Percentiles rank a stretch among this genome's conserved stretches.
These are phyloP conservation scores for Globisporangium viniferum DNA, from an alignment of 352 stramenopile species.

Conservation along the genomic window DNA sequence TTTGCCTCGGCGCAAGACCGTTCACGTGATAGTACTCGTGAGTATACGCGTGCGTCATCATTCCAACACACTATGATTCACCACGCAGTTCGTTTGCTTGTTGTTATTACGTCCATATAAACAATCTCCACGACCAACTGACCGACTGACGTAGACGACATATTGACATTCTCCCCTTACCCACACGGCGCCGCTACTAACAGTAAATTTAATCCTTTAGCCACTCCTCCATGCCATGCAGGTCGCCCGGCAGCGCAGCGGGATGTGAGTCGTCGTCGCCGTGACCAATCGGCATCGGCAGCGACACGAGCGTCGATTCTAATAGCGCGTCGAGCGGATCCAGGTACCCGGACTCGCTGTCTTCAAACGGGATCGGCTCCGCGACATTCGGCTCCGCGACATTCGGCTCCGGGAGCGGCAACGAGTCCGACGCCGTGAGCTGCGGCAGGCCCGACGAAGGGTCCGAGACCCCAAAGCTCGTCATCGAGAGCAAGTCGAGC, in stretches of 20 bases:
- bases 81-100: neutral
- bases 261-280: slow-evolving; percentile 38
- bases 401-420: slow-evolving; percentile 6
- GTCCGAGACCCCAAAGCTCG: slow-evolving; percentile 38
- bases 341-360: slow-evolving; percentile 30
- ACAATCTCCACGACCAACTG: neutral
- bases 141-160: neutral
- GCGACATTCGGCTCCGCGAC: slow-evolving; percentile 3
- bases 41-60: neutral
- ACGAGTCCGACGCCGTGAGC: slow-evolving; percentile 4
- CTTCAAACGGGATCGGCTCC: slow-evolving; percentile 45
- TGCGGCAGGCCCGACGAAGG: slow-evolving; percentile 17
- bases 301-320: slow-evolving; percentile 37
- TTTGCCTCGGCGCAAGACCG: neutral
- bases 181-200: too few species aligned
- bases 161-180: neutral
- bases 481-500: slow-evolving; percentile 72
- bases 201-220: slow-evolving; percentile 52
- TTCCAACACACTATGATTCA: neutral
- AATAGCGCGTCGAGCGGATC: slow-evolving; percentile 57
- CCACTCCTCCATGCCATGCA: slow-evolving; percentile 81
- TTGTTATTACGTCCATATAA: neutral
- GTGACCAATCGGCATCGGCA: slow-evolving; percentile 73
- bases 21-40: neutral
- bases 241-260: slow-evolving; percentile 55